Evolutionary conservation across 192 early-diverging fungal species (phyloP).

Genomic region (Coemansia sp.): DNA sequence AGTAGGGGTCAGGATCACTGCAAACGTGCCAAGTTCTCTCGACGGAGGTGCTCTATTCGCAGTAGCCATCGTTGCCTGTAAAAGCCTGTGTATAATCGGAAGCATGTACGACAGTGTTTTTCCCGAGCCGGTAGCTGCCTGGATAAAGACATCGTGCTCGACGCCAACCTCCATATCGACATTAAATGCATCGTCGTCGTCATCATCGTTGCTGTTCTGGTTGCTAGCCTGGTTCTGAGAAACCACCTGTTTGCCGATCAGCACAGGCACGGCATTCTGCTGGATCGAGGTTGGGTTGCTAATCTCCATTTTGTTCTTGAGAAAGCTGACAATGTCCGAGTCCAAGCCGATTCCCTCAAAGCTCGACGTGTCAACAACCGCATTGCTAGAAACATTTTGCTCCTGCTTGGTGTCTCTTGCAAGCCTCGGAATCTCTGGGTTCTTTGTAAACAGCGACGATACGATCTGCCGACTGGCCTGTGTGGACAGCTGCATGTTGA

Average conservation of each 20-base stretch:
- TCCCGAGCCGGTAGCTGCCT: conserved; percentile 96
- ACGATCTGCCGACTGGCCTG: conserved; percentile 63
- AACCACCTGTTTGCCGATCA: conserved; percentile 1
- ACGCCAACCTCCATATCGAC: conserved; percentile 47
- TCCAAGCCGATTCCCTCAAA: conserved; percentile 83
- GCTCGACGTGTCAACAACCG: conserved; percentile 50
- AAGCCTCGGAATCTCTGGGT: conserved; percentile 59
- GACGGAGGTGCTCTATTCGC: conserved; percentile 48
- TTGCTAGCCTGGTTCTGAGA: neutral
- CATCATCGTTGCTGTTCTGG: neutral
- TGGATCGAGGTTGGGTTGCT: conserved; percentile 87
- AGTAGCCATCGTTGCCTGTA: conserved; percentile 60
- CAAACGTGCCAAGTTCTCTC: conserved; percentile 82
- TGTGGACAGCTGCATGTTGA: conserved; percentile 48
- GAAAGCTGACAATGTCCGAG: conserved; percentile 63
- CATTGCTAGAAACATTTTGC: conserved; percentile 45
- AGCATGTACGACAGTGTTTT: conserved; percentile 95
- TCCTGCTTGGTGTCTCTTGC: conserved; percentile 20
- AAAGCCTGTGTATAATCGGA: conserved; percentile 87
- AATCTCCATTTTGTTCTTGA: conserved; percentile 75
- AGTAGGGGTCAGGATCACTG: conserved; percentile 93
- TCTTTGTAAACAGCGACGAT: conserved; percentile 81
- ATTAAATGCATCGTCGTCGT: conserved; percentile 33
- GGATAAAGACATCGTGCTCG: conserved; percentile 81
- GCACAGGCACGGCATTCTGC: conserved; percentile 57